A percentile compares a stretch with the other conserved stretches of the same genome.
phyloP scores from a whole-genome alignment of 164 flowering plant genomes.

The Piper betle region DNA sequence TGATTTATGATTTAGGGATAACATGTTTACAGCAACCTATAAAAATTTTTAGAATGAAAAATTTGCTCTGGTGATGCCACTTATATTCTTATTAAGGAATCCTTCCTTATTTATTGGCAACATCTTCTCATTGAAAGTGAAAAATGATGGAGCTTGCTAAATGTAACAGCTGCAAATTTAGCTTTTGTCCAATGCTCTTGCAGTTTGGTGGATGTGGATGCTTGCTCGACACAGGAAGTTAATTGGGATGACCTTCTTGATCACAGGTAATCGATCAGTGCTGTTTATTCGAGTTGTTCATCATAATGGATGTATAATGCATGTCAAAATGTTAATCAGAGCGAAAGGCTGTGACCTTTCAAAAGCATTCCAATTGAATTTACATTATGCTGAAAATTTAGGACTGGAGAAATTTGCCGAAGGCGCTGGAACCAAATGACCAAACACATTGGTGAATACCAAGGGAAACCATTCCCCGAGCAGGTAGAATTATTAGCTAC shows the following conservation, averaged over 20 bases:
- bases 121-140: no score
- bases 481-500: conserved; percentile 39
- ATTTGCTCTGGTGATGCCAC: no score
- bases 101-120: no score
- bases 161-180: background rate
- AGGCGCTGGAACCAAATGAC: conserved; percentile 59
- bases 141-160: no score
- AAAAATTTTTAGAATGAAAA: no score
- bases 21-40: background rate
- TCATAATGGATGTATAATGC: background rate
- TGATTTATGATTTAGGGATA: no score
- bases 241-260: conserved; percentile 59
- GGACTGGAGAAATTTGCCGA: conserved; percentile 33
- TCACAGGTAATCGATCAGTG: conserved; percentile 18
- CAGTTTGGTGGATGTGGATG: conserved; percentile 41
- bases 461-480: conserved; percentile 36
- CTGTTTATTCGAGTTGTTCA: background rate
- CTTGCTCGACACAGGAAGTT: conserved; percentile 44
- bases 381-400: conserved; percentile 1
- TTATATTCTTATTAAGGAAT: no score
- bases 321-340: no score
- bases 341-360: no score
- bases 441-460: conserved; percentile 33
- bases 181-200: background rate
- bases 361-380: background rate